These are phyloP conservation scores for Ceratobasidium sp. DNA, from an alignment of 1,284 basidiomycete genomes.

Conservation along the genomic window DNA sequence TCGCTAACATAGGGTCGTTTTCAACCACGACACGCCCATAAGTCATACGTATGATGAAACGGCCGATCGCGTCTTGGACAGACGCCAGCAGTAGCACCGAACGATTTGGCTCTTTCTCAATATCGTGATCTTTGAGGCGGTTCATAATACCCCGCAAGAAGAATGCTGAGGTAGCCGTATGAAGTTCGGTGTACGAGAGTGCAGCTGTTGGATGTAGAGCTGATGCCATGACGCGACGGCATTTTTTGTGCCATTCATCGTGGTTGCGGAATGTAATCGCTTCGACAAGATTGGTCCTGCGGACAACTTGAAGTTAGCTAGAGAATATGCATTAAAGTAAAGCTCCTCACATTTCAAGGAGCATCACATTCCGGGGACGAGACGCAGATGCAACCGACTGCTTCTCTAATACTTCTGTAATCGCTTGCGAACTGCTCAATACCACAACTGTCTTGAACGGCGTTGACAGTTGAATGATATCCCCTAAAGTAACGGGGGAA, in stretches of 20 bases:
- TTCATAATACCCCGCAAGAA: not conserved
- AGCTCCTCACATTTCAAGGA: constrained; percentile 22
- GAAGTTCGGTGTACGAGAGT: constrained; percentile 15
- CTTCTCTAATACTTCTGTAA: constrained; percentile 23
- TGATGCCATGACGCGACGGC: constrained; percentile 36
- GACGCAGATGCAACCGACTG: not conserved
- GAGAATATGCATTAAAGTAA: not conserved
- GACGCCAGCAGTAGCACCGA: not conserved
- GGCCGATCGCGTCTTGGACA: constrained; percentile 8
- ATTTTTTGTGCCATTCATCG: constrained; percentile 21
- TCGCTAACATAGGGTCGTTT: not conserved
- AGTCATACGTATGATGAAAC: constrained; percentile 35
- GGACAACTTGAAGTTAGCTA: not conserved
- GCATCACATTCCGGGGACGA: constrained; percentile 30
- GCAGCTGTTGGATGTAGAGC: constrained; percentile 24
- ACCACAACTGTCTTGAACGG: constrained; percentile 27
- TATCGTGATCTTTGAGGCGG: not conserved
- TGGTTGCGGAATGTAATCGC: constrained; percentile 12
- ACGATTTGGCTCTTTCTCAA: not conserved
- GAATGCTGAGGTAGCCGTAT: not conserved
- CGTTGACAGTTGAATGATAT: no score
- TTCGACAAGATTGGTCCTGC: not conserved
- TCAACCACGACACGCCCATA: constrained; percentile 12
- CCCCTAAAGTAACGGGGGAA: no score
- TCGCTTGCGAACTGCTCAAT: constrained; percentile 2